These are phyloP conservation scores for Leishmania major DNA, from an alignment of 208 protist species.

Conservation along the genomic window DNA sequence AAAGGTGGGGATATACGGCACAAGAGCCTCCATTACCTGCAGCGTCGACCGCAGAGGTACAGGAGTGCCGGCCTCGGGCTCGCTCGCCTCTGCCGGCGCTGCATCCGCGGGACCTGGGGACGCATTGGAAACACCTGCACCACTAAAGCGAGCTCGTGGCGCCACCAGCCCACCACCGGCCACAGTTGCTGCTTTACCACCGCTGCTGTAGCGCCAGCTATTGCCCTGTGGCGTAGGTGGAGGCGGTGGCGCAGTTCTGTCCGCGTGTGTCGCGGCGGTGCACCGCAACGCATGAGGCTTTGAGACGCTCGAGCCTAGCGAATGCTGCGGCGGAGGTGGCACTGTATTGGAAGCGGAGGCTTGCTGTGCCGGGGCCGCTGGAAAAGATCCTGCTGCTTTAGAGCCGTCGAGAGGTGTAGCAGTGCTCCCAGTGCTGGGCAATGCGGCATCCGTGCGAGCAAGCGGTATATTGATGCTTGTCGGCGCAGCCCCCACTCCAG, in stretches of 20 bases:
- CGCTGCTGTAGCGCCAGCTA: neutral
- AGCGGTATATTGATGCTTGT: neutral
- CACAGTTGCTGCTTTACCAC: neutral
- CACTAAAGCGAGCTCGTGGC: neutral
- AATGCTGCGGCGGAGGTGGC: neutral
- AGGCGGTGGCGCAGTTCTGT: conserved; percentile 1
- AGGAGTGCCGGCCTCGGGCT: neutral
- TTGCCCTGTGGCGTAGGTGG: conserved; percentile 2
- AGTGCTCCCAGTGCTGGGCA: neutral
- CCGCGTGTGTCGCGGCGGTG: neutral
- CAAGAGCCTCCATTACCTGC: conserved; percentile 65
- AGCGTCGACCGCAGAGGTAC: conserved; percentile 30
- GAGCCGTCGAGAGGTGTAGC: neutral
- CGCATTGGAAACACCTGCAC: neutral
- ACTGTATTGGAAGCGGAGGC: neutral
- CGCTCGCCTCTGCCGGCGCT: neutral
- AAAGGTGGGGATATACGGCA: conserved; percentile 84
- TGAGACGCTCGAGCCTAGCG: neutral
- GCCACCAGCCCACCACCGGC: neutral
- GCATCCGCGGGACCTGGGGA: neutral
- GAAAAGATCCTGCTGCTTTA: neutral
- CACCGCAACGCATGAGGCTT: neutral
- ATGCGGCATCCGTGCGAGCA: neutral
- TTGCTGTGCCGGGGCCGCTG: neutral
- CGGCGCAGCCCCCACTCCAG: neutral